These are phyloP conservation scores for Dactylorhiza incarnata DNA, from an alignment of 106 monocot species.

Conservation along the genomic window DNA sequence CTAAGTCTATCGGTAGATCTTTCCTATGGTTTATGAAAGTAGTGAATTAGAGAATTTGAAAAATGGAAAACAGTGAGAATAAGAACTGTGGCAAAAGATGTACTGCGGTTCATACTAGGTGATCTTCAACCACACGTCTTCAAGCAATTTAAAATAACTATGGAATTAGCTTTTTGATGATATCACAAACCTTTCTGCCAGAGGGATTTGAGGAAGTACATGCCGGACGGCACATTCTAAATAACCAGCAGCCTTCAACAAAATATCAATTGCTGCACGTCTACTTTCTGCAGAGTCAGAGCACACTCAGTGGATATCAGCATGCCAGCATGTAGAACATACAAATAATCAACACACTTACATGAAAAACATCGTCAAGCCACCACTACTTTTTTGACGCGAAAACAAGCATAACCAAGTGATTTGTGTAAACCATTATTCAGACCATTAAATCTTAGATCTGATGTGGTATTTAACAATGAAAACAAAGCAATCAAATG, in stretches of 20 bases:
- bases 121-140: not conserved
- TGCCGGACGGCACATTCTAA: conserved; percentile 52
- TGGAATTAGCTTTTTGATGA: conserved; percentile 1
- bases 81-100: not conserved
- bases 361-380: not conserved
- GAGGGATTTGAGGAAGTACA: conserved; percentile 51
- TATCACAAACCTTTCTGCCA: conserved; percentile 37
- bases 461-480: not conserved
- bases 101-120: conserved; percentile 5
- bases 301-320: not conserved
- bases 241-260: conserved; percentile 77
- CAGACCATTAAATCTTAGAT: not conserved
- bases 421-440: not conserved
- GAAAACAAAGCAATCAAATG: not conserved
- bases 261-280: conserved; percentile 48
- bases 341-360: not conserved
- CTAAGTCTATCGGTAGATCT: conserved; percentile 62
- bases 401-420: not conserved
- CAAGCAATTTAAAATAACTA: not conserved
- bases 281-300: conserved; percentile 45
- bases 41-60: not conserved
- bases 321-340: not conserved
- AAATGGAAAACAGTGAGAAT: conserved; percentile 4
- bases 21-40: conserved; percentile 31
- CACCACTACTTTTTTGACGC: not conserved